Conservation (phyloP, 2,329 filamentous ascomycete species). For the Cadophora sp. region DNA sequence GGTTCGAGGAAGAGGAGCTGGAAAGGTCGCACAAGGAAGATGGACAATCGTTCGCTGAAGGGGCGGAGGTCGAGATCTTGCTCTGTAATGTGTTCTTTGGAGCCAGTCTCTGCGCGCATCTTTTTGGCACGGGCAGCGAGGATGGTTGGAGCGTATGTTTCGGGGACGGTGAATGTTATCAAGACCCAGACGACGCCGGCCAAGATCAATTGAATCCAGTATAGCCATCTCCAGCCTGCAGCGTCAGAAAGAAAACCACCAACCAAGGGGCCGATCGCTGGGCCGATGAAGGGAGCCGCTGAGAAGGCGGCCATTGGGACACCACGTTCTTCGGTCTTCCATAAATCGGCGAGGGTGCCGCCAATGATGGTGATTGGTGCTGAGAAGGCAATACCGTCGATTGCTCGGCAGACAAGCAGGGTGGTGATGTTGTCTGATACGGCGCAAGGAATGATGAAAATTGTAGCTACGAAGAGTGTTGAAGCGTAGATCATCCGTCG, state of each 20-base stretch:
- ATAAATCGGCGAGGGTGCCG: constrained; percentile 83
- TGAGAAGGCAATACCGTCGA: constrained; percentile 84
- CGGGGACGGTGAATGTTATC: constrained; percentile 87
- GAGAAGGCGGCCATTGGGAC: constrained; percentile 88
- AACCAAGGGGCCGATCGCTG: constrained; percentile 76
- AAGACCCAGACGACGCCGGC: constrained; percentile 72
- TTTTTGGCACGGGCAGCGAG: constrained; percentile 74
- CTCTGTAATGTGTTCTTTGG: constrained; percentile 75
- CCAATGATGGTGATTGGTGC: constrained; percentile 88
- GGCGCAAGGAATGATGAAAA: constrained; percentile 84
- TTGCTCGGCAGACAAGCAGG: constrained; percentile 75
- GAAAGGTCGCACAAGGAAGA: constrained; percentile 84
- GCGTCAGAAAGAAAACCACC: constrained; percentile 79
- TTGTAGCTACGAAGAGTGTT: constrained; percentile 61
- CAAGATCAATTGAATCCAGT: constrained; percentile 86
- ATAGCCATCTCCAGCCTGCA: constrained; percentile 81
- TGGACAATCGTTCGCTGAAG: constrained; percentile 68
- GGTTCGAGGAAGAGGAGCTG: constrained; percentile 84
- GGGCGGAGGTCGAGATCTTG: constrained; percentile 78
- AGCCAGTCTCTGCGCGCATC: constrained; percentile 72
- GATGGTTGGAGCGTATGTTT: constrained; percentile 85
- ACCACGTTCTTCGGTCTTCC: constrained; percentile 82
- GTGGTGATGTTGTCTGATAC: constrained; percentile 78
- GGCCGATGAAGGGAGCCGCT: constrained; percentile 83
- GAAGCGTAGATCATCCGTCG: constrained; percentile 69